These are phyloP conservation scores for Chytridium lagenaria DNA, from an alignment of 371 early-diverging fungal genomes.

Conservation along the genomic window DNA sequence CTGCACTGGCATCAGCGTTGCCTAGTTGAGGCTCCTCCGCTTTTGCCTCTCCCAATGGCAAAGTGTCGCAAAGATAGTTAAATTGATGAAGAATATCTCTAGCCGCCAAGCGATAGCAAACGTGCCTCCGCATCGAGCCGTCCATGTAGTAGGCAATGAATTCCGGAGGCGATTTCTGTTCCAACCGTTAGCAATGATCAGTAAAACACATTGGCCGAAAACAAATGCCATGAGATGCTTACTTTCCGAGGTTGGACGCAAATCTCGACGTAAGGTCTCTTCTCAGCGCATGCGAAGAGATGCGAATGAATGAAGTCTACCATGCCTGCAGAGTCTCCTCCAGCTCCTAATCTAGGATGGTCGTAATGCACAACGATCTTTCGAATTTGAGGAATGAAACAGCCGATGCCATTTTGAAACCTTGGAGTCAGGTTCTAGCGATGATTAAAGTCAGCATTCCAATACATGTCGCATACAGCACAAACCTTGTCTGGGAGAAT, in stretches of 20 bases:
- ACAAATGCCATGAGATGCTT: background rate
- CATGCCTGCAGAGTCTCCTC: constrained; percentile 53
- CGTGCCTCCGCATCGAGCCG: constrained; percentile 34
- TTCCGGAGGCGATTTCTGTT: constrained; percentile 31
- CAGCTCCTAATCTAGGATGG: constrained; percentile 44
- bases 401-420: constrained; percentile 42
- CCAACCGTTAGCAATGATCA: too few relatives aligned
- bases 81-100: constrained; percentile 34
- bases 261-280: constrained; percentile 49
- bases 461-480: background rate
- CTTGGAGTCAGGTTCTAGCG: constrained; percentile 40
- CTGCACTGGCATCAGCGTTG: background rate
- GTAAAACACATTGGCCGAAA: background rate
- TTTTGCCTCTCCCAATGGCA: constrained; percentile 23
- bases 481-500: constrained; percentile 43
- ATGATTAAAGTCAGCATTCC: background rate
- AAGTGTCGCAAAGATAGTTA: constrained; percentile 44
- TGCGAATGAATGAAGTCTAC: constrained; percentile 45
- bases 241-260: constrained; percentile 25
- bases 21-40: background rate
- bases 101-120: constrained; percentile 23
- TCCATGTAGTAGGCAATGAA: constrained; percentile 44
- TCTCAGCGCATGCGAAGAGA: constrained; percentile 34
- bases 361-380: constrained; percentile 47
- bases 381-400: constrained; percentile 48